phyloP scores from a whole-genome alignment of 1,284 basidiomycete species.

The Irpex rosettiformis region DNA sequence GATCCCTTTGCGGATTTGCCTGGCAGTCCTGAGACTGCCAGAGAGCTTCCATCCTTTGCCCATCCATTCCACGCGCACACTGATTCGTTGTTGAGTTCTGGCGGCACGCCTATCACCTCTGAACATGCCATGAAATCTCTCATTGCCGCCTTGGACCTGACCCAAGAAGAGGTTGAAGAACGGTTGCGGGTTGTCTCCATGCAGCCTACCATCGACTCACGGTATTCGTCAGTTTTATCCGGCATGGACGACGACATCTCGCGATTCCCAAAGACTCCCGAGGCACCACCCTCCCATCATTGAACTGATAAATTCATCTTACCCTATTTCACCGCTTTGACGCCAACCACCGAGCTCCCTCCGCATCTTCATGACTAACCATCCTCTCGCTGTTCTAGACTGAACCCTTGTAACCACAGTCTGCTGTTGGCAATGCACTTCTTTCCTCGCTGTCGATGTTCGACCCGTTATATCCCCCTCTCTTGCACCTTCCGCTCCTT shows the following conservation, averaged over 20 bases:
- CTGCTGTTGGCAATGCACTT: background rate
- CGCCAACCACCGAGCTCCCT: background rate
- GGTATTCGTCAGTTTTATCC: slow-evolving; percentile 19
- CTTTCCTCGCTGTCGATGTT: background rate
- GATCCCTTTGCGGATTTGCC: slow-evolving; percentile 36
- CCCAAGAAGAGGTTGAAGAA: slow-evolving; percentile 40
- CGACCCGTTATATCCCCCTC: slow-evolving; percentile 4
- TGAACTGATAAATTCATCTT: background rate
- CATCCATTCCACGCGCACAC: slow-evolving; percentile 13
- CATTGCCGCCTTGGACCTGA: slow-evolving; percentile 56
- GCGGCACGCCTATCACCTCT: slow-evolving; percentile 25
- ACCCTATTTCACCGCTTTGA: background rate
- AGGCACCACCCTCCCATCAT: slow-evolving; percentile 10
- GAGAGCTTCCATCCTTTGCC: slow-evolving; percentile 13
- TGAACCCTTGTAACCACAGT: background rate
- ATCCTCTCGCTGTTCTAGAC: slow-evolving; percentile 1
- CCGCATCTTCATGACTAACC: background rate
- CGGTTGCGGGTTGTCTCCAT: slow-evolving; percentile 36
- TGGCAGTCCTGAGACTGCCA: background rate
- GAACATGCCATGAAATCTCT: slow-evolving; percentile 56
- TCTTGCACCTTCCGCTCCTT: slow-evolving; percentile 3
- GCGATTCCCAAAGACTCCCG: slow-evolving; percentile 26
- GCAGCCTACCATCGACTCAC: slow-evolving; percentile 24
- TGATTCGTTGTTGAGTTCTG: slow-evolving; percentile 23
- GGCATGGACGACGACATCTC: slow-evolving; percentile 21